Conservation (phyloP, 2,329 filamentous ascomycete genomes). For the Chaetomium globosum region DNA sequence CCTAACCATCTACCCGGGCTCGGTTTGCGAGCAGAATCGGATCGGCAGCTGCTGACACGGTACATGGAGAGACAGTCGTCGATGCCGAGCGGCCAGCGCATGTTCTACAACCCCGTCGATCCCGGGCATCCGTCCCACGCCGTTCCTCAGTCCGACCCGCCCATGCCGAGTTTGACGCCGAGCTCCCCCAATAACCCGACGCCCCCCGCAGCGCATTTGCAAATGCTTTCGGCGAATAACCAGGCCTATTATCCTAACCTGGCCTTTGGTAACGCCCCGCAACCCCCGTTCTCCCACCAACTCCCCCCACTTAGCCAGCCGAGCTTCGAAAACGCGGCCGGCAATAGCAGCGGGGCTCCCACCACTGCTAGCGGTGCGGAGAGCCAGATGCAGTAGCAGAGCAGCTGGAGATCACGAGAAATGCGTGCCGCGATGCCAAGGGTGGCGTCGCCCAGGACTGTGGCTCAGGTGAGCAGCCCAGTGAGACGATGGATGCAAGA, state of each 20-base stretch:
- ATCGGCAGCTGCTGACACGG: constrained; percentile 27
- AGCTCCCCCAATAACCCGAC: neutral
- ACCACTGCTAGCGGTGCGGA: constrained; percentile 1
- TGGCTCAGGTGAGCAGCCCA: neutral
- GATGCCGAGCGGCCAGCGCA: constrained; percentile 16
- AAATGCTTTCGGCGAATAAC: neutral
- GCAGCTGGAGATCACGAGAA: neutral
- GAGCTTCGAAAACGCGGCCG: neutral
- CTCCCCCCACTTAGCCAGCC: constrained; percentile 21
- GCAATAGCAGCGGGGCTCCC: neutral
- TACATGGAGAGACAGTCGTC: constrained; percentile 29
- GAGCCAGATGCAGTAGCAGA: constrained; percentile 24
- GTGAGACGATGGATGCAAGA: neutral
- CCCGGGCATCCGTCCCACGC: constrained; percentile 1
- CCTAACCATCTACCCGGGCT: constrained; percentile 23
- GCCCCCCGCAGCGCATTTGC: neutral
- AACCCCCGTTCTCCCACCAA: constrained; percentile 24
- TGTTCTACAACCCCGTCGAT: constrained; percentile 16
- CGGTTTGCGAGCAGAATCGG: constrained; percentile 14
- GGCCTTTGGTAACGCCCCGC: neutral
- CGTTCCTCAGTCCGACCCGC: constrained; percentile 13
- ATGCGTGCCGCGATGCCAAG: neutral
- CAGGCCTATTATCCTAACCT: constrained; percentile 7
- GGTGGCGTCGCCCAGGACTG: neutral
- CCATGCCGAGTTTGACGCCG: constrained; percentile 9